phyloP scores from a whole-genome alignment of 31 red algal species.

The Odonthalia washingtoniensis region DNA sequence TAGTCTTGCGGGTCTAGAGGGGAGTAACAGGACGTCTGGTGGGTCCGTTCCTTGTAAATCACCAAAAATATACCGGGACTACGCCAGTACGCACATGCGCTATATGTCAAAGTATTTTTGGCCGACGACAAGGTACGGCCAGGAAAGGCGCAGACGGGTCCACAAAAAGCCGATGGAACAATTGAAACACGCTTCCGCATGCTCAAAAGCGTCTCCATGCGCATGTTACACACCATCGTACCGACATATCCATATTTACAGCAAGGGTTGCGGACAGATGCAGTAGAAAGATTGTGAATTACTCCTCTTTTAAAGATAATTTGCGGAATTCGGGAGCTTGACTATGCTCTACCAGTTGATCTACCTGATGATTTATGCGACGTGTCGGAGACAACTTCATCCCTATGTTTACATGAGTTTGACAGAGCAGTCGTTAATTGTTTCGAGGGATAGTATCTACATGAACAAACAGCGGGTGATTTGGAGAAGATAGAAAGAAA shows the following conservation, averaged over 20 bases:
- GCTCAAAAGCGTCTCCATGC: not conserved
- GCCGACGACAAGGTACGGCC: not conserved
- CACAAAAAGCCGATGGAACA: not conserved
- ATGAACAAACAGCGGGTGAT: not conserved
- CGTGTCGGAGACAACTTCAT: too few species aligned
- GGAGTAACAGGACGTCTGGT: too few species aligned
- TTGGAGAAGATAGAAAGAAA: slow-evolving; percentile 23
- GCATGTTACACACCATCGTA: not conserved
- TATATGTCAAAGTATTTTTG: slow-evolving; percentile 46
- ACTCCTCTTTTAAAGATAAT: too few species aligned
- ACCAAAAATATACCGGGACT: slow-evolving; percentile 13
- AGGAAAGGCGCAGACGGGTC: not conserved
- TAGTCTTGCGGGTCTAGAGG: too few species aligned
- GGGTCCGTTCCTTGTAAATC: not conserved
- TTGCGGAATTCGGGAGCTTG: too few species aligned
- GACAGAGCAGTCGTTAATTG: not conserved
- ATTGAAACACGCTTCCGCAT: slow-evolving; percentile 27
- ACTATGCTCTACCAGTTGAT: too few species aligned
- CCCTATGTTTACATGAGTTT: too few species aligned
- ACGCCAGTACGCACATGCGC: not conserved
- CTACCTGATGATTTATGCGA: too few species aligned
- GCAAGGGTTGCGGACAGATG: slow-evolving; percentile 17
- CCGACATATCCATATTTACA: not conserved
- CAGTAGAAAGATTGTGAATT: too few species aligned
- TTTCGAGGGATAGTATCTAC: not conserved